Percentiles rank a stretch among this genome's conserved stretches.
These are phyloP conservation scores for Colletotrichum euphorbiae DNA, from an alignment of 2,329 filamentous ascomycete genomes.

Conservation along the genomic window DNA sequence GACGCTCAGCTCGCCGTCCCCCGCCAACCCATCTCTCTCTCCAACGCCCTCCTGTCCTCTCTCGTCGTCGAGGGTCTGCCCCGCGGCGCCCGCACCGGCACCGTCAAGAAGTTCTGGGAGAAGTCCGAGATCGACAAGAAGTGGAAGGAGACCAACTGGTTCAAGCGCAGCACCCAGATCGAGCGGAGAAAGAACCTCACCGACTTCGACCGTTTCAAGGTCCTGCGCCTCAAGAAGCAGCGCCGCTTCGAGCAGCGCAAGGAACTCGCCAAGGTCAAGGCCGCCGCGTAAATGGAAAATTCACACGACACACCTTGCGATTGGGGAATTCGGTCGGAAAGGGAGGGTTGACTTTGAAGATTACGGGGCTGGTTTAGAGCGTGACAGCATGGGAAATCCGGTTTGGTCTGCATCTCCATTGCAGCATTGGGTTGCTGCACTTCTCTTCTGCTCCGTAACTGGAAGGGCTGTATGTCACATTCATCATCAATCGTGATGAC, in stretches of 20 bases:
- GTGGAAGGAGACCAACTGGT: conserved; percentile 92
- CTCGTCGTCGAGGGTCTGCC: conserved; percentile 89
- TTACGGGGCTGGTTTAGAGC: conserved; percentile 41
- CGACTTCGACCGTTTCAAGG: conserved; percentile 99
- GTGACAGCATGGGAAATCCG: conserved; percentile 49
- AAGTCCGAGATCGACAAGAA: conserved; percentile 91
- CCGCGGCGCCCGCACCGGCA: conserved; percentile 83
- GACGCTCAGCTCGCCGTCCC: conserved; percentile 83
- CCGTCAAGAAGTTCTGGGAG: conserved; percentile 91
- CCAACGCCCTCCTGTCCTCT: conserved; percentile 87
- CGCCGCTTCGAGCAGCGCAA: conserved; percentile 98
- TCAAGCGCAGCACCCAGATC: conserved; percentile 90
- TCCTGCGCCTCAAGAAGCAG: conserved; percentile 99
- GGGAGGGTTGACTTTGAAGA: conserved; percentile 39
- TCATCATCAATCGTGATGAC: conserved; percentile 65
- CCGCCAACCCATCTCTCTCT: conserved; percentile 87
- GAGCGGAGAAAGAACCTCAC: conserved; percentile 90
- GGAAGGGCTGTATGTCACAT: conserved; percentile 75
- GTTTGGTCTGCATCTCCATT: conserved; percentile 59
- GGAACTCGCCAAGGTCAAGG: conserved; percentile 92
- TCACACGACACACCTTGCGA: conserved; percentile 25
- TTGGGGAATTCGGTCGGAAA: conserved; percentile 35
- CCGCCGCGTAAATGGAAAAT: conserved; percentile 70
- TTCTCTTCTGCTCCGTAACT: conserved; percentile 67
- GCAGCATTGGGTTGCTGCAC: conserved; percentile 68